Evolutionary conservation across 306 rosid genomes (phyloP), one percentile per base, ranked within the genome.

Genomic region (Cucumis melo): DNA sequence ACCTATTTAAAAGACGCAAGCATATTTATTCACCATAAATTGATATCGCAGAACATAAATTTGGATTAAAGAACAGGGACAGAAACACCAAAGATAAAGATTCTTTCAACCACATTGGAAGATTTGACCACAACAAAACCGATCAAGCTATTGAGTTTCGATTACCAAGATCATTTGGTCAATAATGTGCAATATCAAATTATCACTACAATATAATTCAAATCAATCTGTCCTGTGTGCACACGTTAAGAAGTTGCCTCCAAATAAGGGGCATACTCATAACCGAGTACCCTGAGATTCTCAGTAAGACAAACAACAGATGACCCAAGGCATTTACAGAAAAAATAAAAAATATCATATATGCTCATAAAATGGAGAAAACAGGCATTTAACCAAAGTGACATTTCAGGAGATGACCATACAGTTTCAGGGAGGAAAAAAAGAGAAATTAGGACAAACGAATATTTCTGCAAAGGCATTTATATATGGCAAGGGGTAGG

Each of bases 1-100:
- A 87, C 87, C 96, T 93, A 78, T 79, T 42, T 73, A 75, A 64
- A 29, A 32, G 53, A 61, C 2, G 39, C 39, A 60, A 24, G 50
- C 29, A 41, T 65, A 62, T 67, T 82, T 15, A 71, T 44, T 46
- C 19, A 44, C 73, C 15, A 24, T 70, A 13, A 46, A 42, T 20
- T 41, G 27, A 17, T 59, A 32, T 64, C 50, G n/a, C 3, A 8
- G 73, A 4, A 36, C 50, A 19, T 65, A 10, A 34, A n/a, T 61
- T 62, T 13, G 21, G 42, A 29, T 14, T 29, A 12, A 62, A 67
- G 74, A 16, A 20, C 10, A n/a, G 23, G 74, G 24, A 21, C 10
- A n/a, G 20, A 44, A 13, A 38, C 36, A 44, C 74, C 56, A 4
- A 46, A 42, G 51, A 42, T 70, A 70, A 44, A 42, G 1, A 23